These are phyloP conservation scores for Candida cerambycidarum DNA, from an alignment of 805 yeast genomes.

Conservation along the genomic window DNA sequence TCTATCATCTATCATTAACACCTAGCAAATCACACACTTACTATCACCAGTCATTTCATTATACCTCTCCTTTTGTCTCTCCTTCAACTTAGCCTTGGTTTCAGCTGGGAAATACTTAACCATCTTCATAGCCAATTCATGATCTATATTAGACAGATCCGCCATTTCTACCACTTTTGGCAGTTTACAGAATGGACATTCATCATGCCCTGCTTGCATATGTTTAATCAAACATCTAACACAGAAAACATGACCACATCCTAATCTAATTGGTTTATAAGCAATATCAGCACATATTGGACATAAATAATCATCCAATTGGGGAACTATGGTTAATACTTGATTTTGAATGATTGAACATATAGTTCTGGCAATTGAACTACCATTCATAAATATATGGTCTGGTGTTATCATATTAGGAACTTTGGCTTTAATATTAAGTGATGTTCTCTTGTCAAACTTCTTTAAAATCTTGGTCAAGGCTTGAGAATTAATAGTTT, in stretches of 20 bases:
- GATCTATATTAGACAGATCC: constrained; percentile 59
- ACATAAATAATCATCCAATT: constrained; percentile 72
- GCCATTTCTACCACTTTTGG: constrained; percentile 55
- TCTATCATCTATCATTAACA: constrained; percentile 4
- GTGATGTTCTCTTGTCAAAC: constrained; percentile 69
- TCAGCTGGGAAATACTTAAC: constrained; percentile 65
- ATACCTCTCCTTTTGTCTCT: constrained; percentile 45
- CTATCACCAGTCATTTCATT: constrained; percentile 20
- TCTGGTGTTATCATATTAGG: constrained; percentile 45
- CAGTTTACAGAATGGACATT: constrained; percentile 68
- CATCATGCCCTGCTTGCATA: constrained; percentile 54
- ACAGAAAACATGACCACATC: constrained; percentile 70
- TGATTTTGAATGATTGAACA: constrained; percentile 56
- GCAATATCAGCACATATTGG: constrained; percentile 73
- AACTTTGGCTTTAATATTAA: constrained; percentile 47
- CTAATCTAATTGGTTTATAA: constrained; percentile 65
- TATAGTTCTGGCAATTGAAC: constrained; percentile 52
- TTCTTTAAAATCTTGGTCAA: constrained; percentile 68
- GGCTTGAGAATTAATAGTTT: constrained; percentile 62
- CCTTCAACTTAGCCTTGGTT: constrained; percentile 59
- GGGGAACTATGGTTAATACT: constrained; percentile 62
- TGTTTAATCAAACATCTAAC: constrained; percentile 69
- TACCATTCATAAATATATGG: constrained; percentile 45
- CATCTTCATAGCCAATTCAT: constrained; percentile 51
- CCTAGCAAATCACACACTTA: constrained; percentile 19